Base-by-base conservation (phyloP, 768 basidiomycete genomes). In the Boletus insuetus region DNA sequence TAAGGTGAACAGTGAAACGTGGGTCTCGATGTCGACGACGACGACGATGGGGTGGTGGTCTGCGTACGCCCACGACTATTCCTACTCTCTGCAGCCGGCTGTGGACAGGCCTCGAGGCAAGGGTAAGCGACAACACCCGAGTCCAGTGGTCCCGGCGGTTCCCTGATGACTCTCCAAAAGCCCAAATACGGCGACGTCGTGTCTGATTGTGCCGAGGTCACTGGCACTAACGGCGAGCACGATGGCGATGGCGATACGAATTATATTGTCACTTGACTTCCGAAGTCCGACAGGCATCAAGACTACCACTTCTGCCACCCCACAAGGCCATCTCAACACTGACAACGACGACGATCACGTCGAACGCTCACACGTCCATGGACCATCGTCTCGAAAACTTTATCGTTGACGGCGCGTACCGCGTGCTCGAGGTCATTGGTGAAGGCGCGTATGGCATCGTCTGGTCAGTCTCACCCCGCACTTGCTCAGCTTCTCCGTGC, bases 361-460 rank as follows among this genome's bases (percentile, higher is more conserved):
- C 12, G 24, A 26, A 9, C 10, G 5, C 29, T 29, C 8, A 69
- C 13, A 69, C 69, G 68, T 54, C 59, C 38, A 38, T 42, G n/a
- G 72, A 70, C 46, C 49, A 57, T 52, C 61, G 73, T 58, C 69
- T 79, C 56, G 65, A 74, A 39, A 75, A 71, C 53, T 86, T 85
- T 54, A 72, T 76, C 53, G 78, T 80, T 50, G 80, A 77, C 41
- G 72, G 75, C 49, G 70, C 74, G 65, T 95, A 94, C 70, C 80
- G 84, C 66, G 82, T 90, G 2, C 73, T 89, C 46, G 89, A 92
- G 71, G 84, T 91, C 56, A 91, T 94, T 50, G 94, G 96, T 32
- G 96, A 98, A 67, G 96, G 95, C 40, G 94, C 93, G 14, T 96
- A 96, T 73, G 95, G 94, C 38, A 84, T 95, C 66, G 95, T 97